Evolutionary conservation across 192 early-diverging fungal genomes (phyloP).

Genomic region (Coemansia sp.): DNA sequence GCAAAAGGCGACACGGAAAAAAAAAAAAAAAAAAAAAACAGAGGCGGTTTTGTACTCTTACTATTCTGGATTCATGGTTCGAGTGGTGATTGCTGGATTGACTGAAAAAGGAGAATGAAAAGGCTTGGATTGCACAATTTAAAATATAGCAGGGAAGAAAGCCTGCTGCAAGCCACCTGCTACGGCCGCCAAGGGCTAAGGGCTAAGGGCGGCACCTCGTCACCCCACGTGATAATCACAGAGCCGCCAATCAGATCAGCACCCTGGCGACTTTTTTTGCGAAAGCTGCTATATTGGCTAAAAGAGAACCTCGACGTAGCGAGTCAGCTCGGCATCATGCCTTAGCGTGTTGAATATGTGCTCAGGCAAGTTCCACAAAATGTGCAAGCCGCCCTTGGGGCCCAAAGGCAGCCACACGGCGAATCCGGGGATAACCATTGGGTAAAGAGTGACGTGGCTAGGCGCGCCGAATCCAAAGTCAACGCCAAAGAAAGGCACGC

Average conservation of each 20-base stretch:
- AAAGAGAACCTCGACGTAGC: slow-evolving; percentile 31
- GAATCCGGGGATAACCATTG: slow-evolving; percentile 40
- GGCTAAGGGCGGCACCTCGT: neutral
- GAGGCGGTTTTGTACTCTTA: slow-evolving; percentile 26
- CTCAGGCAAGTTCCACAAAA: slow-evolving; percentile 36
- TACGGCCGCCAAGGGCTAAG: neutral
- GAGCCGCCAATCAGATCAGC: neutral
- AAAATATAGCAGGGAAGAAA: slow-evolving; percentile 1
- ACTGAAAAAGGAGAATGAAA: neutral
- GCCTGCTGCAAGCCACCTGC: neutral
- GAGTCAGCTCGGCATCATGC: slow-evolving; percentile 14
- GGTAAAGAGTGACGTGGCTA: slow-evolving; percentile 25
- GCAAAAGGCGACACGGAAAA: neutral
- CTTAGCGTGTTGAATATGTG: slow-evolving; percentile 2
- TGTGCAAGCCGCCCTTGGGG: slow-evolving; percentile 26
- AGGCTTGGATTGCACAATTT: neutral
- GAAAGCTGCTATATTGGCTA: neutral
- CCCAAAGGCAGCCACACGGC: slow-evolving; percentile 29
- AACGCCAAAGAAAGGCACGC: slow-evolving; percentile 20
- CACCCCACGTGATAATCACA: neutral
- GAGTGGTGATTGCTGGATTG: neutral
- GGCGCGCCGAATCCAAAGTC: slow-evolving; percentile 47
- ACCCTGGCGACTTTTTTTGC: neutral
- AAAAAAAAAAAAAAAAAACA: too few relatives aligned
- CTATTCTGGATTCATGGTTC: slow-evolving; percentile 52